Base-by-base conservation (phyloP, 345 rosid genomes). In the Clarkia xantiana region DNA sequence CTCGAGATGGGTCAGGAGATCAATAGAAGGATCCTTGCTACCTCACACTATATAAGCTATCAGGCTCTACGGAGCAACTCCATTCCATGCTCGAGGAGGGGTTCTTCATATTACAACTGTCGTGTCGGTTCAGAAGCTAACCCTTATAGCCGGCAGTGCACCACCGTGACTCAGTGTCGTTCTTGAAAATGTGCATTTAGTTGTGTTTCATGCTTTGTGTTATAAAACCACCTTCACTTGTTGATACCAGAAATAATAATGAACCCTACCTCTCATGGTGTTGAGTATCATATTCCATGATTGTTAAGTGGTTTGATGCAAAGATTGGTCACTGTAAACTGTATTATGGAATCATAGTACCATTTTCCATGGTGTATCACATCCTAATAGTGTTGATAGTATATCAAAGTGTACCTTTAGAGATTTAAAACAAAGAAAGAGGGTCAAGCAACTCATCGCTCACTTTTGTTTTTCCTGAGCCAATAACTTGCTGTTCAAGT, bases 51-150 rank as follows among this genome's bases (percentile, higher is more conserved):
- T 67, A 78, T 88, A 67, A 84, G 97, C 75, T 88, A 80, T 22
- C 76, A 47, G 1, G 77, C 93, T 0, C 61, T 88, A 74, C 74
- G 66, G 68, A 51, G 80, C 49, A 57, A 76, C 70, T 57, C 81
- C 3, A 71, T 75, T 20, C 94, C 97, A 0, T 84, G 97, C 70
- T 84, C 93, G 3, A 72, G 22, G 42, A 78, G 89, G 72, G 94
- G 97, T 11, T 82, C 82, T 0, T 79, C 94, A 11, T 88, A 88
- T 66, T 88, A 88, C 57, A 88, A 88, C 66, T 88, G 97, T 59
- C 64, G 54, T 56, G 52, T 63, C 0, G 89, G 94, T 14, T 84
- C 82, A 3, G 54, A 73, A 56, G 94, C 94, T 40, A 88, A 88
- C 64, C 93, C 97, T 14, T 84, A 84, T 43, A 65, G 10, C 56